Base-by-base conservation (phyloP, 169 alveolate species). In the Ichthyophthirius multifiliis region DNA sequence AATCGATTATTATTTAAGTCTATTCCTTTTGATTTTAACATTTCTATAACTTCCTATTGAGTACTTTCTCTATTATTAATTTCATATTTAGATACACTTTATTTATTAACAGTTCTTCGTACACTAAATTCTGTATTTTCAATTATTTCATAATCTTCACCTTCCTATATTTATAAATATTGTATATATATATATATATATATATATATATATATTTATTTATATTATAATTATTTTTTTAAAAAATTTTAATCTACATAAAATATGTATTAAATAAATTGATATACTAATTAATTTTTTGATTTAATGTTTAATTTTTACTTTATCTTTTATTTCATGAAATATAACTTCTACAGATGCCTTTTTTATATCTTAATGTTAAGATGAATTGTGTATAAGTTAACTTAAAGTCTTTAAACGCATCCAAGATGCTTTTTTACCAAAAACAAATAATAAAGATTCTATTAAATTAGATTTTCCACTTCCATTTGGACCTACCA, bases 401-500 rank as follows among this genome's bases (percentile, higher is more conserved):
- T 98, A 98, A 18, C 98, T 86, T 37, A 98, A 87, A 85, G 95
- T 97, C 79, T 97, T 96, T 65, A 96, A 91, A n/a, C 99, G 93
- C 96, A 99, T 96, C 86, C 97, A 96, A 82, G 94, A 95, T 16
- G 99, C 99, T 43, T 98, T 86, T 82, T 97, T 87, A 16, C 99
- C 99, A 86, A 99, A 98, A 10, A 97, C 99, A 87, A 99, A 99
- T 44, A 98, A 95, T 95, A 99, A 90, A 9, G 99, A 99, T 83
- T 99, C 99, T 43, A 98, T 97, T 35, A 99, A 94, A 86, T 99
- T 99, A 80, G 99, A 98, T 93, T 99, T 99, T 13, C 99, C 99
- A 47, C 99, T 94, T 15, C 99, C 99, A 86, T 98, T 98, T 5
- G 99, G 99, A 3, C 99, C 99, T 13, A 97, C 97, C 9, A 97